Conservation (phyloP, 2,329 filamentous ascomycete genomes). For the Pyrenophora graminea region DNA sequence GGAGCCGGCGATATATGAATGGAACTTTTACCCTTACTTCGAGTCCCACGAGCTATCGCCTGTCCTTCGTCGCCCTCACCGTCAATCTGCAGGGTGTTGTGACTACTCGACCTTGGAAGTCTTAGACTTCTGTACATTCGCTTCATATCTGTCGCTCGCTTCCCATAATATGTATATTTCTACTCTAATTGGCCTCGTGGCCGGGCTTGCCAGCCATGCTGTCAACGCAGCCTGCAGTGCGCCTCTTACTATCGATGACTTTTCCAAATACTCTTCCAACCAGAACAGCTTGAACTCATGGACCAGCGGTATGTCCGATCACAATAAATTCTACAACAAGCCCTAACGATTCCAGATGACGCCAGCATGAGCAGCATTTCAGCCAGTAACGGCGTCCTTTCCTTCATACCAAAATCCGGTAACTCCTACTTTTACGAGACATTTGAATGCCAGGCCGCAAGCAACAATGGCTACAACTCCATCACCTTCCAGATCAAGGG, state of each 20-base stretch:
- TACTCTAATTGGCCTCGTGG: conserved; percentile 40
- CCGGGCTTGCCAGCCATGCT: conserved; percentile 30
- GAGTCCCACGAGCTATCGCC: conserved; percentile 29
- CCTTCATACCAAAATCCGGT: conserved; percentile 54
- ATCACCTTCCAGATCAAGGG: conserved; percentile 56
- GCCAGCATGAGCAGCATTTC: conserved; percentile 53
- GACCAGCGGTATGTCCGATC: conserved; percentile 38
- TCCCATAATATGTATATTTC: conserved; percentile 35
- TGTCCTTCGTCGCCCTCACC: conserved; percentile 13
- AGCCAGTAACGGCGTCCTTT: conserved; percentile 51
- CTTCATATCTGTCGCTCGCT: conserved; percentile 39
- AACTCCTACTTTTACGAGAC: conserved; percentile 60
- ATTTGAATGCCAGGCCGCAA: conserved; percentile 54
- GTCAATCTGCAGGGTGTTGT: conserved; percentile 23
- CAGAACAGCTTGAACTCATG: conserved; percentile 42
- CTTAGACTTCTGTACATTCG: conserved; percentile 46
- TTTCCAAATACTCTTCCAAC: conserved; percentile 44
- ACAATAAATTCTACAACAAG: no score
- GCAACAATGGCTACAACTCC: conserved; percentile 53
- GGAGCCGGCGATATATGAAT: conserved; percentile 31
- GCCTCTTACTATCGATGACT: conserved; percentile 46
- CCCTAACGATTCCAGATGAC: conserved; percentile 51
- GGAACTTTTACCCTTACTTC: conserved; percentile 9
- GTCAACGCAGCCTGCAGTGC: conserved; percentile 43
- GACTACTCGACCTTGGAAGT: conserved; percentile 32